Conservation (phyloP, 2,329 filamentous ascomycete genomes). For the Clonostachys sp. region DNA sequence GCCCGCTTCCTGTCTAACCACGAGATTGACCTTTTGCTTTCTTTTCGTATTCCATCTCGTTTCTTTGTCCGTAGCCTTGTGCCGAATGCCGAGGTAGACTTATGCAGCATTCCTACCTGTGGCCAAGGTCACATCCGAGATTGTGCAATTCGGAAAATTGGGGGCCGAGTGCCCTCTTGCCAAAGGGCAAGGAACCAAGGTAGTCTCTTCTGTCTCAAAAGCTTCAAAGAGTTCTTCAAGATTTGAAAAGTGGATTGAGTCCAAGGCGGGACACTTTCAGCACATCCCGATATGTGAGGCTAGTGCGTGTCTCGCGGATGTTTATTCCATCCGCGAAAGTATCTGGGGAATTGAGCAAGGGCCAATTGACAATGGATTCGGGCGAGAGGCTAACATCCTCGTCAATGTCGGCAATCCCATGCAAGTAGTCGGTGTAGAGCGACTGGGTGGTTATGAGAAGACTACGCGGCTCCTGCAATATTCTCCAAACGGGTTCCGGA, state of each 20-base stretch:
- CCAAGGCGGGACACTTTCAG: constrained; percentile 73
- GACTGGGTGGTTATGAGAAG: constrained; percentile 66
- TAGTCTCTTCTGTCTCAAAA: neutral
- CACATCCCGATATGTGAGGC: constrained; percentile 83
- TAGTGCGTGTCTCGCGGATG: constrained; percentile 57
- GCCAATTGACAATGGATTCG: constrained; percentile 68
- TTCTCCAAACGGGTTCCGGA: constrained; percentile 42
- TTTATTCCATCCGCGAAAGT: constrained; percentile 47
- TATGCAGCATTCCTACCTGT: neutral
- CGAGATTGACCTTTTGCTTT: no score
- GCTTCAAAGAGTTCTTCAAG: constrained; percentile 13
- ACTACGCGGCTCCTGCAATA: constrained; percentile 82
- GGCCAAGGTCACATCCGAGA: neutral
- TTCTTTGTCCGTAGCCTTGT: no score
- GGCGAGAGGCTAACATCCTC: constrained; percentile 61
- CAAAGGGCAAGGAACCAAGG: no score
- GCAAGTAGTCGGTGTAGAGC: constrained; percentile 67
- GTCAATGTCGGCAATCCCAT: constrained; percentile 66
- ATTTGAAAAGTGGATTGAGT: constrained; percentile 55
- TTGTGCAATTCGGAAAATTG: no score
- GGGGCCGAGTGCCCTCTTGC: no score
- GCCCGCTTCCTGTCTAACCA: no score
- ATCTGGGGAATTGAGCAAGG: constrained; percentile 48
- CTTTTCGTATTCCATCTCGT: no score
- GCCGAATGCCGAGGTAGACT: no score